Evolutionary conservation across 352 stramenopile genomes (phyloP).

Genomic region (Phytophthora quininea): DNA sequence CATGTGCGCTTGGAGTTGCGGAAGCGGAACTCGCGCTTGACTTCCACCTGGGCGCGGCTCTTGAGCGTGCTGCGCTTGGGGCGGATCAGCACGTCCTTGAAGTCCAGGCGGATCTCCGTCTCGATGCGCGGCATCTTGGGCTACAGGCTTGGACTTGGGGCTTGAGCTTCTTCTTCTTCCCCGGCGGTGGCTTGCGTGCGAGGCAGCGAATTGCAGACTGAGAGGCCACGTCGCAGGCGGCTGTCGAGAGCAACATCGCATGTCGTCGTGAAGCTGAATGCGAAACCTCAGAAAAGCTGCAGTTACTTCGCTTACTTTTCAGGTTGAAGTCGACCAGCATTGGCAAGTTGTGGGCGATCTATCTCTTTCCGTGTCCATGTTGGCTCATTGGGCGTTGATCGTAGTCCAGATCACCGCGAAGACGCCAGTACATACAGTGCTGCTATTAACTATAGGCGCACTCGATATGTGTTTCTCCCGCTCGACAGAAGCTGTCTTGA

Average conservation of each 20-base stretch:
- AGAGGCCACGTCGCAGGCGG: slow-evolving; percentile 14
- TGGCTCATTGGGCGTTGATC: no score
- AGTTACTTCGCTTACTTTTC: no score
- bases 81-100: slow-evolving; percentile 95
- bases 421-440: no score
- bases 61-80: slow-evolving; percentile 93
- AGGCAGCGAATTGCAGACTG: slow-evolving; percentile 44
- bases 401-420: no score
- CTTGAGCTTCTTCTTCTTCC: slow-evolving; percentile 9
- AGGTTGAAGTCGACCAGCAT: no score
- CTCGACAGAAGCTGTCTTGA: no score
- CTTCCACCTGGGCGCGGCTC: slow-evolving; percentile 83
- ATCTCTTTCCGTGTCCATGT: no score
- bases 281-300: no score
- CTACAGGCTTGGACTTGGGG: slow-evolving; percentile 6
- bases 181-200: slow-evolving; percentile 33
- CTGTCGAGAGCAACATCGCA: slow-evolving; percentile 16
- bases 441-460: no score
- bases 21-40: slow-evolving; percentile 74
- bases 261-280: no score
- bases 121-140: slow-evolving; percentile 88
- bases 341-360: no score
- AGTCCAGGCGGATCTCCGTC: slow-evolving; percentile 91
- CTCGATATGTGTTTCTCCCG: no score
- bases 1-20: slow-evolving; percentile 81